Conservation (phyloP, 495 filamentous ascomycete species). For the Neurospora sp. region DNA sequence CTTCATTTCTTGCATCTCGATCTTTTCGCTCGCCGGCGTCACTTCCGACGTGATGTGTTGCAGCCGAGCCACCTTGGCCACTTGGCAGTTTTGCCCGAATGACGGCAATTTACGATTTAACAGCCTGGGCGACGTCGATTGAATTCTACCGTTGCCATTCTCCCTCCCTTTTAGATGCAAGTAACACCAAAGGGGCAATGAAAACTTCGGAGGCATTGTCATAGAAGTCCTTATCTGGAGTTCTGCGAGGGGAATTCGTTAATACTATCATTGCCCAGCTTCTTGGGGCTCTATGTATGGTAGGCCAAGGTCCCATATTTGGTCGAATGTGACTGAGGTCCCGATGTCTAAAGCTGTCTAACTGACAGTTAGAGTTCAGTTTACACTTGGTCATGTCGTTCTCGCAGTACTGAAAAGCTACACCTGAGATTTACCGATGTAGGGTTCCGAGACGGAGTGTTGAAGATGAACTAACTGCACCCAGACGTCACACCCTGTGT, state of each 20-base stretch:
- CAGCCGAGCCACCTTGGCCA: not conserved
- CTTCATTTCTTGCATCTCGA: not conserved
- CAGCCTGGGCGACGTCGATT: not conserved
- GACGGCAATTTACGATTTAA: not conserved
- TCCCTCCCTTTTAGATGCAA: not conserved
- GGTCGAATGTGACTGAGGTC: not conserved
- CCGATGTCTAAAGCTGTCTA: not conserved
- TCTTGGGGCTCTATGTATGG: not conserved
- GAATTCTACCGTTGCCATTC: not conserved
- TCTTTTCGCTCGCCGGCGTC: not conserved
- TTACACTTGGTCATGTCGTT: fast-evolving
- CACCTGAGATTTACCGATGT: not conserved
- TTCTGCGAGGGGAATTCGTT: too few relatives aligned
- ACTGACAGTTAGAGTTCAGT: not conserved
- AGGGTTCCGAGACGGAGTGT: not conserved
- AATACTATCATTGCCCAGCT: not conserved
- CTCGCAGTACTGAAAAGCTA: not conserved
- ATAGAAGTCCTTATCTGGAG: too few relatives aligned
- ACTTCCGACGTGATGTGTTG: not conserved
- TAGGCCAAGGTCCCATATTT: not conserved
- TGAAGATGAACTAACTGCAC: not conserved
- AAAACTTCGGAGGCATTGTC: not conserved
- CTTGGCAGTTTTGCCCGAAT: not conserved
- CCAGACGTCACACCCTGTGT: not conserved
- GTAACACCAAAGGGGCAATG: not conserved